Evolutionary conservation across 1,139 yeast genomes (phyloP).

Genomic region (Scheffersomyces illinoinensis): DNA sequence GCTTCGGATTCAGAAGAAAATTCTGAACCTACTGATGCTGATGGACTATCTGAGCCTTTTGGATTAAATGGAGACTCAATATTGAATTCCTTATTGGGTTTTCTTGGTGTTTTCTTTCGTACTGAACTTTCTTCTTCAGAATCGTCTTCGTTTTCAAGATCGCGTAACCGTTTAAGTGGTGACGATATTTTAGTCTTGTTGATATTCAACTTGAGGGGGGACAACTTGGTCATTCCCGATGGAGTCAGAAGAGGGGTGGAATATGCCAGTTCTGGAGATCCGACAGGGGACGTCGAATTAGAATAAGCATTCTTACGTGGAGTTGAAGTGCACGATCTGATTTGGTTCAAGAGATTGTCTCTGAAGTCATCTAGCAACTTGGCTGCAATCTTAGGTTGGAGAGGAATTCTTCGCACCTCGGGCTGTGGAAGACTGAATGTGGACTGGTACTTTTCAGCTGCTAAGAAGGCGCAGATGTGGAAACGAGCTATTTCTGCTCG

Average conservation of each 20-base stretch:
- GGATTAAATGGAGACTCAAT: slow-evolving; percentile 37
- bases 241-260: slow-evolving; percentile 11
- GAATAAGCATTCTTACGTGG: slow-evolving; percentile 18
- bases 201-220: slow-evolving; percentile 4
- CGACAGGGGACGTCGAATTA: slow-evolving; percentile 6
- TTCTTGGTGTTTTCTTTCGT: slow-evolving; percentile 1
- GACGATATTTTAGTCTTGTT: slow-evolving; percentile 22
- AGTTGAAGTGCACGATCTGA: slow-evolving; percentile 32
- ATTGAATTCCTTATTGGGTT: slow-evolving; percentile 13
- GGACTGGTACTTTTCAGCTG: slow-evolving; percentile 52
- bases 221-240: not conserved
- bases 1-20: slow-evolving; percentile 11
- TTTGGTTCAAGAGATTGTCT: slow-evolving; percentile 25
- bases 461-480: slow-evolving; percentile 65
- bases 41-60: slow-evolving; percentile 11
- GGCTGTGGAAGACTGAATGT: slow-evolving; percentile 49
- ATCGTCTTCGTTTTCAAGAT: slow-evolving; percentile 15
- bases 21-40: not conserved
- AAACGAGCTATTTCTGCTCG: slow-evolving; percentile 62
- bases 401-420: slow-evolving; percentile 51
- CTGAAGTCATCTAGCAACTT: slow-evolving; percentile 49
- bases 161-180: slow-evolving; percentile 31
- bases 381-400: slow-evolving; percentile 49
- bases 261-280: slow-evolving; percentile 2
- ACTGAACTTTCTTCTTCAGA: slow-evolving; percentile 1